Percentiles rank a stretch among this genome's conserved stretches.
Conservation (phyloP, 1,139 yeast species). For the Saccharomyces hybrid region DNA sequence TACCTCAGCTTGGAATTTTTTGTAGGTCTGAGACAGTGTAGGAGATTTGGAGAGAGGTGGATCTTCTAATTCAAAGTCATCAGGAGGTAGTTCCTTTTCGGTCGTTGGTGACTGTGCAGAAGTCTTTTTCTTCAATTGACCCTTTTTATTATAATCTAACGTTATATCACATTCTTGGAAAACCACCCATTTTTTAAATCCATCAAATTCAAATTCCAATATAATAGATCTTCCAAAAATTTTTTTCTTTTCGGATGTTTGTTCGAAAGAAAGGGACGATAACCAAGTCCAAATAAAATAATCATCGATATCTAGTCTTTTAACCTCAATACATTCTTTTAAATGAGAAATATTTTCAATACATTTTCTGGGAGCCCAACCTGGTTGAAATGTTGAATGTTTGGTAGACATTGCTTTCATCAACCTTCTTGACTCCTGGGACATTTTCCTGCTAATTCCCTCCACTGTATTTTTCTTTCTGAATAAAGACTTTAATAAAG, state of each 20-base stretch:
- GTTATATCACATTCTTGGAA: constrained; percentile 59
- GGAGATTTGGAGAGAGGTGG: neutral
- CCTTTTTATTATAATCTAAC: constrained; percentile 32
- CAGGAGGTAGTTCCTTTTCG: constrained; percentile 1
- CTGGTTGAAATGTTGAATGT: constrained; percentile 37
- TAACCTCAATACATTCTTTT: constrained; percentile 37
- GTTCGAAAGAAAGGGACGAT: constrained; percentile 68
- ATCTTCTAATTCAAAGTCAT: neutral
- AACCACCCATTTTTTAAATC: constrained; percentile 77
- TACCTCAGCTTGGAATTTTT: constrained; percentile 20
- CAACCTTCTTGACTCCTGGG: constrained; percentile 67
- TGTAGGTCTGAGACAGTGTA: constrained; percentile 15
- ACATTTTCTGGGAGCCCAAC: constrained; percentile 32
- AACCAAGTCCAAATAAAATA: constrained; percentile 91
- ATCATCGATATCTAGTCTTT: constrained; percentile 69
- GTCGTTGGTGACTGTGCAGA: neutral
- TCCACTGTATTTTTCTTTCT: constrained; percentile 44
- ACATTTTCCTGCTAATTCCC: constrained; percentile 55
- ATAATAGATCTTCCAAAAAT: constrained; percentile 76
- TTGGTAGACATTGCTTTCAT: constrained; percentile 49
- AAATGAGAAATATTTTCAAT: constrained; percentile 10
- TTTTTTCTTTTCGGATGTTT: constrained; percentile 54
- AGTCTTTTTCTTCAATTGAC: constrained; percentile 9
- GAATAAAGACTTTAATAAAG: constrained; percentile 65
- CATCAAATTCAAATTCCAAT: constrained; percentile 59